A percentile compares a stretch with the other conserved stretches of the same genome.
These are phyloP conservation scores for Boletus sp. DNA, from an alignment of 1,284 basidiomycete species.

Conservation along the genomic window DNA sequence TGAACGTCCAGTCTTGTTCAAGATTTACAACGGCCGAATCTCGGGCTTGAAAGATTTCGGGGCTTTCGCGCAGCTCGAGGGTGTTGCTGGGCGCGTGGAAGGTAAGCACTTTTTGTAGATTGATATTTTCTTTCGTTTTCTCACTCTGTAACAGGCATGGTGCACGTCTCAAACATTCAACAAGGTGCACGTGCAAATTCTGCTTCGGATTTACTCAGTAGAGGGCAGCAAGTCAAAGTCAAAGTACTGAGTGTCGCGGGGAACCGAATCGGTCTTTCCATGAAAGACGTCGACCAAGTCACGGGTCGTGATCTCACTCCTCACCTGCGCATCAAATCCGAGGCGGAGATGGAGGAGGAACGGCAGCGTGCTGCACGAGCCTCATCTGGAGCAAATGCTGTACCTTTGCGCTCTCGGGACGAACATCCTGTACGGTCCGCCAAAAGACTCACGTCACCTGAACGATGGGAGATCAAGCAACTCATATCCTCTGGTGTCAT, in stretches of 20 bases:
- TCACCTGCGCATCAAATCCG: slow-evolving; percentile 88
- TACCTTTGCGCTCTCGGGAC: slow-evolving; percentile 56
- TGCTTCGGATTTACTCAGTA: slow-evolving; percentile 79
- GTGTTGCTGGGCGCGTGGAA: slow-evolving; percentile 81
- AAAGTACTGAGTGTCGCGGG: slow-evolving; percentile 95
- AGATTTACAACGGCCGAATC: slow-evolving; percentile 90
- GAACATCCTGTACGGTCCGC: slow-evolving; percentile 65
- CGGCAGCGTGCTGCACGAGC: slow-evolving; percentile 56
- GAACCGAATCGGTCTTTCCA: slow-evolving; percentile 79
- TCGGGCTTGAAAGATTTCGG: slow-evolving; percentile 92
- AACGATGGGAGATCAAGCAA: slow-evolving; percentile 99
- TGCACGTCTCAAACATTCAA: slow-evolving; percentile 92
- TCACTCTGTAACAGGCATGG: slow-evolving; percentile 65
- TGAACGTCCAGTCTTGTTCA: slow-evolving; percentile 85
- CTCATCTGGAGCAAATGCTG: slow-evolving; percentile 62
- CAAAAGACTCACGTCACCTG: slow-evolving; percentile 92
- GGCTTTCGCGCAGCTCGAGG: slow-evolving; percentile 89
- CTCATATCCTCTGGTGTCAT: slow-evolving; percentile 94
- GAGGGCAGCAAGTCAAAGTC: slow-evolving; percentile 86
- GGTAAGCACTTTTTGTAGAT: slow-evolving; percentile 45
- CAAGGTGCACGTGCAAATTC: slow-evolving; percentile 80
- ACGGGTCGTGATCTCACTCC: slow-evolving; percentile 90
- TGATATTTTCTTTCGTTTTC: slow-evolving; percentile 1
- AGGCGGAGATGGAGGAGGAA: slow-evolving; percentile 87
- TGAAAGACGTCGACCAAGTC: slow-evolving; percentile 95